Conservation (phyloP, 805 yeast species). For the Suhomyces xylopsoci region DNA sequence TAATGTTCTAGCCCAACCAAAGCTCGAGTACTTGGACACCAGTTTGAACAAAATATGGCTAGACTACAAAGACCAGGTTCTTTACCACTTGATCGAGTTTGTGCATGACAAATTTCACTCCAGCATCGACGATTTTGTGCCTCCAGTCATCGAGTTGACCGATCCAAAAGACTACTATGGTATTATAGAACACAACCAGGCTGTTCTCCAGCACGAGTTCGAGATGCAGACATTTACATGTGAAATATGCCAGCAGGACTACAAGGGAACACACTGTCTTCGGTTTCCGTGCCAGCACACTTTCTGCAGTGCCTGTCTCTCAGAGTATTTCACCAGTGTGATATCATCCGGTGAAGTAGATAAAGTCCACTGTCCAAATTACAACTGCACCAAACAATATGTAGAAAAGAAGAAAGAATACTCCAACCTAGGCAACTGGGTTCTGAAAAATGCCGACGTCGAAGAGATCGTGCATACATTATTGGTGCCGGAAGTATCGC, state of each 20-base stretch:
- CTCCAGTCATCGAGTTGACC: neutral
- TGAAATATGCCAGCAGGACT: slow-evolving; percentile 53
- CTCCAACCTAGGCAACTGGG: slow-evolving; percentile 17
- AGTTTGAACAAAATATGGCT: slow-evolving; percentile 32
- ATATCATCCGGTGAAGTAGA: slow-evolving; percentile 49
- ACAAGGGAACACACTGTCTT: slow-evolving; percentile 43
- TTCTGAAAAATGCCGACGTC: slow-evolving; percentile 16
- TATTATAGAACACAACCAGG: slow-evolving; percentile 18
- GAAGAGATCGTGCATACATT: slow-evolving; percentile 16
- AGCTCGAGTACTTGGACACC: slow-evolving; percentile 10
- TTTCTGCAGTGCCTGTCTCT: slow-evolving; percentile 56
- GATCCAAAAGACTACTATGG: slow-evolving; percentile 1
- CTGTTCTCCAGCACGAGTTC: slow-evolving; percentile 23
- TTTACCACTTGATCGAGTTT: slow-evolving; percentile 44
- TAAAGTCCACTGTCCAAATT: slow-evolving; percentile 58
- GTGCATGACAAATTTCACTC: slow-evolving; percentile 24
- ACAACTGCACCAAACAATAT: slow-evolving; percentile 38
- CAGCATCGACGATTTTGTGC: slow-evolving; percentile 7
- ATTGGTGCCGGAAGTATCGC: slow-evolving; percentile 41
- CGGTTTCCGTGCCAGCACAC: slow-evolving; percentile 60
- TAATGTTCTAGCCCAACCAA: slow-evolving; percentile 25
- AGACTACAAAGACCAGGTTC: slow-evolving; percentile 32
- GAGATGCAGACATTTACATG: slow-evolving; percentile 43
- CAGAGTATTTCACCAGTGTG: slow-evolving; percentile 37
- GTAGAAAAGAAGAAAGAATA: slow-evolving; percentile 15